These are phyloP conservation scores for Vigna unguiculata DNA, from an alignment of 306 rosid genomes.

Conservation along the genomic window DNA sequence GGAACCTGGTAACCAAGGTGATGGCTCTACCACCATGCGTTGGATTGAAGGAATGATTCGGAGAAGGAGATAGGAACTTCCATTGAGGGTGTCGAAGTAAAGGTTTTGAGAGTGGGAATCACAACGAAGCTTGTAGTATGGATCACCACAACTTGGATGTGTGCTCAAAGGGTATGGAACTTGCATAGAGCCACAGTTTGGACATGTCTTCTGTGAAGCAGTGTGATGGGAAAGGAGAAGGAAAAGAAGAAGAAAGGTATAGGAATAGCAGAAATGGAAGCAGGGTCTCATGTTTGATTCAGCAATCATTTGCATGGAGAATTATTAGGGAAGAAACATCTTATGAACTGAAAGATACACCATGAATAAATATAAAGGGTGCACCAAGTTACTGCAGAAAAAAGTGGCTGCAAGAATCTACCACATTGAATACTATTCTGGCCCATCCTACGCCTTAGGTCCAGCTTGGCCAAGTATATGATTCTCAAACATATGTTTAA, in stretches of 20 bases:
- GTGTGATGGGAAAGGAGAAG: constrained; percentile 46
- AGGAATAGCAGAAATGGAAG: constrained; percentile 48
- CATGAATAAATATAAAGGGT: constrained; percentile 46
- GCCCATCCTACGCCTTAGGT: not conserved
- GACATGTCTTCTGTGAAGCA: constrained; percentile 73
- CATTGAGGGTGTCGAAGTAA: constrained; percentile 69
- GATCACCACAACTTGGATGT: constrained; percentile 71
- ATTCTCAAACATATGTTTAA: no score
- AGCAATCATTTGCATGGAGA: constrained; percentile 54
- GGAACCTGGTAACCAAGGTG: constrained; percentile 73
- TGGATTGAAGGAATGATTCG: constrained; percentile 57
- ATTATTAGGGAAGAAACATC: constrained; percentile 43
- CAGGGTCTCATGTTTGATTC: constrained; percentile 44
- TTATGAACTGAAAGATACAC: constrained; percentile 43
- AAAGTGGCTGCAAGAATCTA: constrained; percentile 70
- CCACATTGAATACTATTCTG: constrained; percentile 32
- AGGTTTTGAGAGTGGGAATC: constrained; percentile 63
- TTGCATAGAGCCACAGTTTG: constrained; percentile 73
- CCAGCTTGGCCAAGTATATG: not conserved
- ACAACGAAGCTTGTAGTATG: constrained; percentile 68
- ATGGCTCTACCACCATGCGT: constrained; percentile 72
- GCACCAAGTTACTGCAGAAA: constrained; percentile 51
- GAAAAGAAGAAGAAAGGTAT: constrained; percentile 45
- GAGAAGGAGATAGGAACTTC: constrained; percentile 69
- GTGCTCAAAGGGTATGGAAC: constrained; percentile 93